Percentiles rank a stretch among this genome's conserved stretches.
Conservation (phyloP, 2,329 filamentous ascomycete species). For the Fusarium pseudograminearum region DNA sequence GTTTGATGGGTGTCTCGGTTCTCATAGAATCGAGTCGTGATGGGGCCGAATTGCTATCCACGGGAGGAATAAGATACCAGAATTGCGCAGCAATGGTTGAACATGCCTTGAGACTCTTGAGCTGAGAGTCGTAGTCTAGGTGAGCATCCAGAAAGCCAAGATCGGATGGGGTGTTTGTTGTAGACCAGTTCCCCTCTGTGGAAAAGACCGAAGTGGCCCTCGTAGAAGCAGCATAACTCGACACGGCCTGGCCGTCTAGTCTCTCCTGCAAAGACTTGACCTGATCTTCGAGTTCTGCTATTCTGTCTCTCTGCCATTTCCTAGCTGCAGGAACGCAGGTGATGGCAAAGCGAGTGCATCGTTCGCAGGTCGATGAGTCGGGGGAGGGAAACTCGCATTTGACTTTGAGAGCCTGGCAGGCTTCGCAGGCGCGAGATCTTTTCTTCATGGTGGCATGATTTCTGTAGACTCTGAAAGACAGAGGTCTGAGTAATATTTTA, state of each 20-base stretch:
- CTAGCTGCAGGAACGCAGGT: slow-evolving; percentile 27
- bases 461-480: background rate
- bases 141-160: slow-evolving; percentile 20
- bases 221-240: slow-evolving; percentile 10
- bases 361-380: slow-evolving; percentile 12
- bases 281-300: slow-evolving; percentile 27
- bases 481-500: background rate
- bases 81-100: background rate
- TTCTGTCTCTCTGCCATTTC: slow-evolving; percentile 30
- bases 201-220: slow-evolving; percentile 28
- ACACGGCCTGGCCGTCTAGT: slow-evolving; percentile 1
- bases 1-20: slow-evolving; percentile 7
- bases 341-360: slow-evolving; percentile 21
- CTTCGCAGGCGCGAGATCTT: slow-evolving; percentile 35
- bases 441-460: slow-evolving; percentile 20
- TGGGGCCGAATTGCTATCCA: slow-evolving; percentile 1
- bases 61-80: slow-evolving; percentile 16
- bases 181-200: slow-evolving; percentile 1
- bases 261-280: slow-evolving; percentile 23
- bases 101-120: background rate
- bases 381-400: slow-evolving; percentile 25
- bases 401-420: slow-evolving; percentile 34
- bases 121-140: slow-evolving; percentile 21
- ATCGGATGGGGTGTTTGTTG: background rate
- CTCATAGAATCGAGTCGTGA: slow-evolving; percentile 19